Conservation (phyloP, 2,329 filamentous ascomycete species). For the Alternaria postmessia region DNA sequence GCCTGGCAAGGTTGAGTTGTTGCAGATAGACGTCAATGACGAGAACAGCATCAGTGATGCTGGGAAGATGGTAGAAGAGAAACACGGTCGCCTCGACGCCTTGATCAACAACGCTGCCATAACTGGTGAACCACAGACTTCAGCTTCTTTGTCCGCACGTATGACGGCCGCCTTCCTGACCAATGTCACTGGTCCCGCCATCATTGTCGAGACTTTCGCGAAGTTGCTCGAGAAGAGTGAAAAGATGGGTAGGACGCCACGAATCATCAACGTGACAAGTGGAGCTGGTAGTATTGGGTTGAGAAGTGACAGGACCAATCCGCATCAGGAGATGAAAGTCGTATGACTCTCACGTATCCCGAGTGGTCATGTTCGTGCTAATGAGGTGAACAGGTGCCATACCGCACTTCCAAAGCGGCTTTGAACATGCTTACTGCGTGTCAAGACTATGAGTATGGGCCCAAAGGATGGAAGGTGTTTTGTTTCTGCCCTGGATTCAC, state of each 20-base stretch:
- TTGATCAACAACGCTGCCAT: conserved; percentile 52
- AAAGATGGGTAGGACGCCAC: conserved; percentile 16
- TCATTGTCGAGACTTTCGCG: conserved; percentile 13
- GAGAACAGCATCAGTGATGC: background rate
- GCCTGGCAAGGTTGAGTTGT: background rate
- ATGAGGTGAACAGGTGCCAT: conserved; percentile 21
- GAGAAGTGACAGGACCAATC: conserved; percentile 29
- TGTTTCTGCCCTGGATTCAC: conserved; percentile 49
- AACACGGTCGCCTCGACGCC: conserved; percentile 33
- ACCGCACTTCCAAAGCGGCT: conserved; percentile 48
- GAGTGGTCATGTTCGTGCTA: background rate
- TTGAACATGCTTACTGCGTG: conserved; percentile 50
- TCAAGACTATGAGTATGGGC: conserved; percentile 37
- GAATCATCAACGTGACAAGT: conserved; percentile 45
- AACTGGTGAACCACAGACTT: background rate
- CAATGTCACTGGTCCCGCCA: too few species aligned
- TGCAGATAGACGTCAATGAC: background rate
- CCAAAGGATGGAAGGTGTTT: conserved; percentile 45
- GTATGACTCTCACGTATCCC: background rate
- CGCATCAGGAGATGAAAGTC: conserved; percentile 26
- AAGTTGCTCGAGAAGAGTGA: conserved; percentile 22
- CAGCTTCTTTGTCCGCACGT: too few species aligned
- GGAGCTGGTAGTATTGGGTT: conserved; percentile 41
- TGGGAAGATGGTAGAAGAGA: background rate
- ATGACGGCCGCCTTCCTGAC: too few species aligned